Conservation (phyloP, 768 basidiomycete species). For the Thelephora aurantiotincta region DNA sequence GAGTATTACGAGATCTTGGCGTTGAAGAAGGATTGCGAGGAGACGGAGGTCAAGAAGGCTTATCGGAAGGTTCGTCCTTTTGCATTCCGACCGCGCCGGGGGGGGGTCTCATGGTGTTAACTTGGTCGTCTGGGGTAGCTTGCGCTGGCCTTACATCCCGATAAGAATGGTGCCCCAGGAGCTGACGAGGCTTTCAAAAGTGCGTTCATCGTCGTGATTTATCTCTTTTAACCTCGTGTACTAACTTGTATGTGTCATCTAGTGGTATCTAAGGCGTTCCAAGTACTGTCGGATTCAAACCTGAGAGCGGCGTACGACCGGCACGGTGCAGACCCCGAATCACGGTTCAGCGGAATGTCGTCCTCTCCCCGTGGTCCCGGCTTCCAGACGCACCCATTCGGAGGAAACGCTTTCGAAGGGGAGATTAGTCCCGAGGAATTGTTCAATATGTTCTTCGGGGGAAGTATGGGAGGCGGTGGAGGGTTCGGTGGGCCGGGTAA, state of each 20-base stretch:
- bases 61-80: constrained; percentile 88
- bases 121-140: constrained; percentile 30
- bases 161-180: constrained; percentile 94
- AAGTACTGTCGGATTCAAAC: constrained; percentile 87
- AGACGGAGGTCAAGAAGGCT: constrained; percentile 81
- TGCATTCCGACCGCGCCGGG: background rate
- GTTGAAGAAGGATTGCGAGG: constrained; percentile 72
- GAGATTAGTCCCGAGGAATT: constrained; percentile 93
- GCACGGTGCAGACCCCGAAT: constrained; percentile 81
- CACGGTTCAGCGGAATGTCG: constrained; percentile 58
- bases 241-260: constrained; percentile 1
- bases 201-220: constrained; percentile 24
- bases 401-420: constrained; percentile 45
- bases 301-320: constrained; percentile 81
- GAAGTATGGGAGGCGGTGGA: constrained; percentile 32
- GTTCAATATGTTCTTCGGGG: constrained; percentile 98
- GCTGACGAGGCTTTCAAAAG: constrained; percentile 98
- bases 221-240: constrained; percentile 5
- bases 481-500: constrained; percentile 6
- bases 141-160: constrained; percentile 80
- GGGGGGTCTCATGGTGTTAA: background rate
- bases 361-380: constrained; percentile 30
- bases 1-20: constrained; percentile 90
- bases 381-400: constrained; percentile 36
- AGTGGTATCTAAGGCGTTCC: constrained; percentile 99